Conservation (phyloP, 768 basidiomycete genomes). For the Gloeopeniophorella convolvens region DNA sequence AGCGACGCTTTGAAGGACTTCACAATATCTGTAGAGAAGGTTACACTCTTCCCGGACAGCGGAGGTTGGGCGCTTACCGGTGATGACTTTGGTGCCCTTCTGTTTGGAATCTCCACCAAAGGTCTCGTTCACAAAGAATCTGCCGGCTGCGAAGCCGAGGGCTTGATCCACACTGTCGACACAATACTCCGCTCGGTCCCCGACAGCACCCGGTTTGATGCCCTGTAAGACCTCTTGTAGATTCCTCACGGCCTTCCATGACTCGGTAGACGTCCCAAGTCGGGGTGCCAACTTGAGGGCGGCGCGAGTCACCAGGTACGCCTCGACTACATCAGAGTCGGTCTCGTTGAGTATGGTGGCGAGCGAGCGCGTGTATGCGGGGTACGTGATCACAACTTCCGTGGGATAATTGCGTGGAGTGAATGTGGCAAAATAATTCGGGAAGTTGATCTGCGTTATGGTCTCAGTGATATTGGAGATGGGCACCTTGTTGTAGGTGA, state of each 20-base stretch:
- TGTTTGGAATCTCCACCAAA: slow-evolving; percentile 73
- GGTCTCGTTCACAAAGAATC: slow-evolving; percentile 82
- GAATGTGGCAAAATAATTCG: slow-evolving; percentile 82
- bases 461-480: slow-evolving; percentile 61
- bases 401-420: slow-evolving; percentile 70
- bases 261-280: slow-evolving; percentile 67
- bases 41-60: neutral
- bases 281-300: slow-evolving; percentile 61
- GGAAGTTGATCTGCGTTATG: slow-evolving; percentile 74
- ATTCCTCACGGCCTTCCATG: slow-evolving; percentile 68
- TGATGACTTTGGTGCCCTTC: slow-evolving; percentile 80
- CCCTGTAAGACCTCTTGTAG: slow-evolving; percentile 73
- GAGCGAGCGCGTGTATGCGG: slow-evolving; percentile 64
- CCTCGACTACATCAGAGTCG: slow-evolving; percentile 66
- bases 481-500: slow-evolving; percentile 80
- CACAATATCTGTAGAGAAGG: slow-evolving; percentile 55
- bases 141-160: slow-evolving; percentile 85
- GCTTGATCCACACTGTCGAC: slow-evolving; percentile 60
- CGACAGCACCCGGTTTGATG: slow-evolving; percentile 78
- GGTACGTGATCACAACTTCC: slow-evolving; percentile 76
- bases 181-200: slow-evolving; percentile 82
- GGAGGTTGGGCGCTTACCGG: slow-evolving; percentile 37
- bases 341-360: slow-evolving; percentile 64
- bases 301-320: slow-evolving; percentile 78
- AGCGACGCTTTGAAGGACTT: slow-evolving; percentile 77